phyloP scores from a whole-genome alignment of 768 basidiomycete genomes.

The Daedaleopsis nitida region DNA sequence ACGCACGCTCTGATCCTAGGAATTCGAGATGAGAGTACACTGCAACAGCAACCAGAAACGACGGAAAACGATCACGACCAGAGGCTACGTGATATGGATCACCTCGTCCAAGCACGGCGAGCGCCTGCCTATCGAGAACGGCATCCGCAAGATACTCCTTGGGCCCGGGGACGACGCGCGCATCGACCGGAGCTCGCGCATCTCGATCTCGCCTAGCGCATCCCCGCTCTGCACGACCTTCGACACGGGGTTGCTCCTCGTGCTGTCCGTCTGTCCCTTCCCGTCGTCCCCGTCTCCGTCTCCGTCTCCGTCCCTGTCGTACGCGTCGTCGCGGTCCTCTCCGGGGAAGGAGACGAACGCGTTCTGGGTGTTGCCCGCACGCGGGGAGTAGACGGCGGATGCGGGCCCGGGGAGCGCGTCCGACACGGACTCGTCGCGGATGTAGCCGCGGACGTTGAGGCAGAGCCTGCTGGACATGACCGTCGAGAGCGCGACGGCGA shows the following conservation, averaged over 20 bases:
- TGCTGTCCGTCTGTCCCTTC: neutral
- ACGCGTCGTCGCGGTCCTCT: neutral
- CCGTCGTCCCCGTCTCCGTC: neutral
- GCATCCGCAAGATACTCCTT: slow-evolving; percentile 1
- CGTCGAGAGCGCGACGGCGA: slow-evolving; percentile 59
- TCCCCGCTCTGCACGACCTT: slow-evolving; percentile 13
- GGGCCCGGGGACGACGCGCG: slow-evolving; percentile 22
- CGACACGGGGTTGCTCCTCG: slow-evolving; percentile 4
- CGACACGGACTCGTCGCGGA: slow-evolving; percentile 10
- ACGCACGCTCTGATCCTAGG: no score
- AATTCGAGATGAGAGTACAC: no score
- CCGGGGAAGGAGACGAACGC: neutral
- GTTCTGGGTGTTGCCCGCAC: neutral
- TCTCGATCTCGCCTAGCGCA: slow-evolving; percentile 34
- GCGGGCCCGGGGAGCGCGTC: neutral
- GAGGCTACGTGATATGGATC: neutral
- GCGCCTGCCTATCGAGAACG: neutral
- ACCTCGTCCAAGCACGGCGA: neutral
- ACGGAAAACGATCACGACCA: no score
- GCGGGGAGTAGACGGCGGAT: neutral
- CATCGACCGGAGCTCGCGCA: slow-evolving; percentile 38
- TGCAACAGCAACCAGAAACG: no score
- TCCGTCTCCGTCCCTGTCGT: neutral
- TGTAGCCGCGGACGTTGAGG: slow-evolving; percentile 50
- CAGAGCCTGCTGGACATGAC: slow-evolving; percentile 58